Evolutionary conservation across 2,329 filamentous ascomycete species (phyloP), one percentile per base, ranked within the genome.

Genomic region (Mariannaea sp.): DNA sequence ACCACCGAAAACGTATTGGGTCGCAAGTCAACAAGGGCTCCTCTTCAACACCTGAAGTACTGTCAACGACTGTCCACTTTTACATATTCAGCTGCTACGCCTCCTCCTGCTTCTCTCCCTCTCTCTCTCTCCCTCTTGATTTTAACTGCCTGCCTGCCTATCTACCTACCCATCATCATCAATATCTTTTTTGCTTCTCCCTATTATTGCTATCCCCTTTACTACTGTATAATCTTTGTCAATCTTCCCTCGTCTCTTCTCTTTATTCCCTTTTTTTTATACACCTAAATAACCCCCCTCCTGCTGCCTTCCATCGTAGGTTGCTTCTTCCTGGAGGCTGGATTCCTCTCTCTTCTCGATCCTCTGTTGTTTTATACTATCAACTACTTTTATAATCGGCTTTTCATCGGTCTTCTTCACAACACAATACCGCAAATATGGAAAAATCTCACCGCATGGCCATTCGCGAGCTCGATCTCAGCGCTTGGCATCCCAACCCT

Each of bases 391-490:
- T 49, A 43, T 30, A n/a, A n/a, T n/a, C n/a, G n/a, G n/a, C n/a
- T 48, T 58, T 27, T 26, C 33, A 52, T 49, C 36, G 10, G 30
- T 47, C 27, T 40, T 17, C 35, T 33, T 22, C 33, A 42, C 22
- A n/a, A 40, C 32, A 48, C 53, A 52, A 38, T 39, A 52, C 53
- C 55, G 59, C 59, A 39, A 65, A 52, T 40, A 67, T 68, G 62
- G 66, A 68, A 24, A 61, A 49, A 50, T 53, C 56, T 51, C 71
- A 74, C 67, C 70, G 73, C 60, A 61, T 65, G 49, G 62, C 64
- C 33, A 71, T 80, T 64, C 72, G 75, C 60, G 78, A 81, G 73
- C 75, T 81, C 59, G 75, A 82, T 62, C 68, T 83, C 62, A 77
- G 76, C 58, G 70, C 73, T 49, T 78, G 73, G 56, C 71, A 76